phyloP scores from a whole-genome alignment of 257 asterid species.

The Lycium barbarum region DNA sequence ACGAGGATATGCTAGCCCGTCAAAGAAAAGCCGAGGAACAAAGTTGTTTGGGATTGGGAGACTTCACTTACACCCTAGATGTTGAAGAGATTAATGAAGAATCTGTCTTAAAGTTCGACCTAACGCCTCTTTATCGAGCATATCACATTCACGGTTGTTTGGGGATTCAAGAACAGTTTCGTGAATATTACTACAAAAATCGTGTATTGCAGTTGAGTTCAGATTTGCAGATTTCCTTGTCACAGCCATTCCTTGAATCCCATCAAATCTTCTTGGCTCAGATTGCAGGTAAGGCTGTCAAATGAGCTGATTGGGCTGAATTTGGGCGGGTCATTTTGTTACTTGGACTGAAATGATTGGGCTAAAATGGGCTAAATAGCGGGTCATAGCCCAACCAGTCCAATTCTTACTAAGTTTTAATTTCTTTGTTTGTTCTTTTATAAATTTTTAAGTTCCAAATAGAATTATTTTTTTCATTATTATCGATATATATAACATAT shows the following conservation, averaged over 20 bases:
- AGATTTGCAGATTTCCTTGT: constrained; percentile 78
- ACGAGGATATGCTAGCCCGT: constrained; percentile 92
- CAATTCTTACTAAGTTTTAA: too few relatives aligned
- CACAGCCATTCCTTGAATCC: constrained; percentile 79
- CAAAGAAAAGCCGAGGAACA: constrained; percentile 94
- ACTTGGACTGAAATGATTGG: too few relatives aligned
- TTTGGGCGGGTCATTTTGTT: too few relatives aligned
- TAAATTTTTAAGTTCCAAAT: too few relatives aligned
- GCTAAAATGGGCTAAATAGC: too few relatives aligned
- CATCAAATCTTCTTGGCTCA: constrained; percentile 75
- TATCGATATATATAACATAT: too few relatives aligned
- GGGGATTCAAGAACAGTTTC: constrained; percentile 75
- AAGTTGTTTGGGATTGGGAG: constrained; percentile 30
- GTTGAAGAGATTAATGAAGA: constrained; percentile 84
- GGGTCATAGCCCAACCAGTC: too few relatives aligned
- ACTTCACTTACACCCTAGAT: constrained; percentile 66
- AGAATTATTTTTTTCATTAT: too few relatives aligned
- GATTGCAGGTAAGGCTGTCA: constrained; percentile 54
- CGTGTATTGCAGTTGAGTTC: constrained; percentile 82
- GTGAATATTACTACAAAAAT: constrained; percentile 79
- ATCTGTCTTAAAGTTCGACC: constrained; percentile 79
- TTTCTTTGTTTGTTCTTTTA: too few relatives aligned
- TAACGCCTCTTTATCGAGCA: constrained; percentile 93
- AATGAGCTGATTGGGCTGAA: too few relatives aligned
- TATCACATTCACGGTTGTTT: constrained; percentile 82